A percentile compares a stretch with the other conserved stretches of the same genome.
phyloP scores from a whole-genome alignment of 106 monocot genomes.

The Amphibolis antarctica region DNA sequence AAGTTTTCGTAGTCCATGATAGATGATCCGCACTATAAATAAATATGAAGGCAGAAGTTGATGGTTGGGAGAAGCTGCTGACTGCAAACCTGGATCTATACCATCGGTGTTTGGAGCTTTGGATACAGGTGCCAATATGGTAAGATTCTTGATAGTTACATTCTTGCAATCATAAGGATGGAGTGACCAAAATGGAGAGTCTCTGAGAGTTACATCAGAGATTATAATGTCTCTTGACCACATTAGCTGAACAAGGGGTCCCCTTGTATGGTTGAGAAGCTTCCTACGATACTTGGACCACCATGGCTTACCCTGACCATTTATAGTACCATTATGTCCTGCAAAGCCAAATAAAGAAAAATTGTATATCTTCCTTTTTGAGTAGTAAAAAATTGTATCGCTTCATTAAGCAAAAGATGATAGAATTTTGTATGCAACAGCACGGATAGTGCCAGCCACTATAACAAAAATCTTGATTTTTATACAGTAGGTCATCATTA shows the following conservation, averaged over 20 bases:
- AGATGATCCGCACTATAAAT: background rate
- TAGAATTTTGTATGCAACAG: background rate
- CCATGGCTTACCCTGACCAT: conserved; percentile 65
- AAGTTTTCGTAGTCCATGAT: too few species aligned
- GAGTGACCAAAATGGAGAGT: conserved; percentile 81
- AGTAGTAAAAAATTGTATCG: too few species aligned
- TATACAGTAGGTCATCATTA: too few species aligned
- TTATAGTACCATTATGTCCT: conserved; percentile 75
- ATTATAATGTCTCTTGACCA: conserved; percentile 50
- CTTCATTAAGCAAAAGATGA: background rate
- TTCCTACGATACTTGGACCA: conserved; percentile 35
- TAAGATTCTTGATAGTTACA: conserved; percentile 40
- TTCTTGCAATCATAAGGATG: conserved; percentile 73
- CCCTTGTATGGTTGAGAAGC: conserved; percentile 51
- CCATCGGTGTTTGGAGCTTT: conserved; percentile 69
- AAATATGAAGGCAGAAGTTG: background rate
- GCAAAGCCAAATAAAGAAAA: background rate
- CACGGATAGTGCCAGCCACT: background rate
- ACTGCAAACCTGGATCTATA: conserved; percentile 46
- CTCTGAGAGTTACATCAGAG: conserved; percentile 48
- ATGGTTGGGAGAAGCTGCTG: background rate
- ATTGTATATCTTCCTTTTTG: too few species aligned
- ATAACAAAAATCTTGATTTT: too few species aligned
- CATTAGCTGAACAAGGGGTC: conserved; percentile 66
- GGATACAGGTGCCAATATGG: conserved; percentile 52